Base-by-base conservation (phyloP, 2,329 filamentous ascomycete species). In the Fusarium robinianum region DNA sequence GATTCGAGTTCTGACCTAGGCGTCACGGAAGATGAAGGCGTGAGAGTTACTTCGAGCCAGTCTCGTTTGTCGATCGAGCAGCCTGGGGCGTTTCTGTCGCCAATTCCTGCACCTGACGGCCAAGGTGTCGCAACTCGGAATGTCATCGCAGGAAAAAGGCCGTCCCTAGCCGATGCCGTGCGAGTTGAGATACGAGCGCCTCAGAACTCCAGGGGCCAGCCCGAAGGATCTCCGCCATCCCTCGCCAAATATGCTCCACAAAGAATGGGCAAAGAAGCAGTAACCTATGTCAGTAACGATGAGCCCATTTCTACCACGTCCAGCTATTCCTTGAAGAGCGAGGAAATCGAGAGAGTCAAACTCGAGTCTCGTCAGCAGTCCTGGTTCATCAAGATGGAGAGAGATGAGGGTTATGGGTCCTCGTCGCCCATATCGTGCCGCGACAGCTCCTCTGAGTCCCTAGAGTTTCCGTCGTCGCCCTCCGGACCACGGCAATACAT, bases 1-100 rank as follows among this genome's bases (percentile, higher is more conserved):
- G 38, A 42, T 26, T n/a, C n/a, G n/a, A 48, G 45, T n/a, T 52
- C 38, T n/a, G 49, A 53, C 14, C 30, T 34, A n/a, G n/a, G n/a
- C n/a, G n/a, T n/a, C n/a, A n/a, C n/a, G n/a, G 49, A 39, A 3
- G 27, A 38, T 11, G 51, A 53, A 8, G 22, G 8, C n/a, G n/a
- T n/a, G n/a, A n/a, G n/a, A n/a, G n/a, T n/a, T n/a, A n/a, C n/a
- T n/a, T n/a, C n/a, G n/a, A n/a, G n/a, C n/a, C n/a, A n/a, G n/a
- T n/a, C n/a, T n/a, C n/a, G n/a, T n/a, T n/a, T n/a, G n/a, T n/a
- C n/a, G n/a, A n/a, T n/a, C n/a, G n/a, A n/a, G n/a, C n/a, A n/a
- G n/a, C n/a, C n/a, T n/a, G n/a, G n/a, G n/a, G n/a, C n/a, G n/a
- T n/a, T n/a, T n/a, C n/a, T n/a, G n/a, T n/a, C n/a, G n/a, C n/a